Conservation (phyloP, 1,284 basidiomycete genomes). For the Sporisorium exsertum region DNA sequence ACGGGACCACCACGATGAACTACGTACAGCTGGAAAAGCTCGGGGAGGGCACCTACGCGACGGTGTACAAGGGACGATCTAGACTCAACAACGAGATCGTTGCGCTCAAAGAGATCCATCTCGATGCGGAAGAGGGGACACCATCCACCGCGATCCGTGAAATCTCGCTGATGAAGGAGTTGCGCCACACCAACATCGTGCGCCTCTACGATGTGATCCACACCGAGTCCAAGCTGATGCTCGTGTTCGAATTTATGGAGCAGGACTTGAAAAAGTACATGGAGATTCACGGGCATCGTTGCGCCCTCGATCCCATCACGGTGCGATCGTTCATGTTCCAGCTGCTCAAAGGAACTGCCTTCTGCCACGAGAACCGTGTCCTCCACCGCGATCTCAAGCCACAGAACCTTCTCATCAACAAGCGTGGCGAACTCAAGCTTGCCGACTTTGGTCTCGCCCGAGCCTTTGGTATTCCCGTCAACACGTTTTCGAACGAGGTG, state of each 20-base stretch:
- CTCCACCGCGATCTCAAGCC: conserved; percentile 97
- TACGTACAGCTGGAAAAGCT: conserved; percentile 69
- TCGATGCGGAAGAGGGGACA: conserved; percentile 94
- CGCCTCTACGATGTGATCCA: conserved; percentile 98
- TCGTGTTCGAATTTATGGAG: conserved; percentile 99
- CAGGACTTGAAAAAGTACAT: conserved; percentile 99
- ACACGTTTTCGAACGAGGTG: conserved; percentile 69
- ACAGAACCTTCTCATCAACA: conserved; percentile 96
- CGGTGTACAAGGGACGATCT: conserved; percentile 69
- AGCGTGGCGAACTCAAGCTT: conserved; percentile 97
- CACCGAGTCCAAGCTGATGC: conserved; percentile 91
- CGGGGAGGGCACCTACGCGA: conserved; percentile 69
- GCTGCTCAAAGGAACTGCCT: conserved; percentile 95
- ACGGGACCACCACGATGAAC: conserved; percentile 50
- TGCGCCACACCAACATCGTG: conserved; percentile 93
- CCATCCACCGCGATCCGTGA: conserved; percentile 94
- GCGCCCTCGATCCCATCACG: conserved; percentile 90
- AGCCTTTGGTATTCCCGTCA: conserved; percentile 73
- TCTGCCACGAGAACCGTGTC: conserved; percentile 98
- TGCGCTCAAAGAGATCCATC: conserved; percentile 87
- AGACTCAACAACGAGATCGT: conserved; percentile 67
- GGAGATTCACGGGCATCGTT: conserved; percentile 96
- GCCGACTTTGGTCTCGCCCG: conserved; percentile 87
- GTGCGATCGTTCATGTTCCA: conserved; percentile 98
- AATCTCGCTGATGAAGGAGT: conserved; percentile 95